Evolutionary conservation across 257 asterid genomes (phyloP).

Genomic region (Capsicum chinense): DNA sequence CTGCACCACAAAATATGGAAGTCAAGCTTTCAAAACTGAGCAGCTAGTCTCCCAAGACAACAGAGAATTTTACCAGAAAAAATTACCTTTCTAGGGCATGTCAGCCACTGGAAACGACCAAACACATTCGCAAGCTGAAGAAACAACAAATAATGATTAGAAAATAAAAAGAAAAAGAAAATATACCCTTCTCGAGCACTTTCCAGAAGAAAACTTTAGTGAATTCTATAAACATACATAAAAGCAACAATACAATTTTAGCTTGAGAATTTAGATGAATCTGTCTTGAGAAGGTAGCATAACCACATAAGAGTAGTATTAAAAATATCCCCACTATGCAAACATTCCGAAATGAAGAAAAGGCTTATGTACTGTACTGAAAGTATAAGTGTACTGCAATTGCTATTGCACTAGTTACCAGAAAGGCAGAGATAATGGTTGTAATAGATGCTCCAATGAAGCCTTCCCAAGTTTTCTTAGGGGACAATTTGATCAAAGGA

Average conservation of each 20-base stretch:
- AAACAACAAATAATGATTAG: slow-evolving; percentile 29
- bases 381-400: not conserved
- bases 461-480: slow-evolving; percentile 97
- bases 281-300: slow-evolving; percentile 24
- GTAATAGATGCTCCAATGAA: slow-evolving; percentile 91
- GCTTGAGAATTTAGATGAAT: not conserved
- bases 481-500: slow-evolving; percentile 83
- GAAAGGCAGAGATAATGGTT: slow-evolving; percentile 76
- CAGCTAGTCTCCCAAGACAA: slow-evolving; percentile 22
- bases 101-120: slow-evolving; percentile 89
- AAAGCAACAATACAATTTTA: not conserved
- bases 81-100: slow-evolving; percentile 95
- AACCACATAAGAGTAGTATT: slow-evolving; percentile 11
- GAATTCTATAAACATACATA: not conserved
- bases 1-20: slow-evolving; percentile 44
- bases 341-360: slow-evolving; percentile 14
- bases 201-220: not conserved
- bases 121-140: slow-evolving; percentile 83
- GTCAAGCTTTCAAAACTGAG: slow-evolving; percentile 25
- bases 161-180: not conserved
- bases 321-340: not conserved
- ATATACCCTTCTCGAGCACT: not conserved
- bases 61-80: slow-evolving; percentile 27
- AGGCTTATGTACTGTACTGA: not conserved
- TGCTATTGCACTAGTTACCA: slow-evolving; percentile 45